These are phyloP conservation scores for Rutstroemia sp. DNA, from an alignment of 2,329 filamentous ascomycete species.

Conservation along the genomic window DNA sequence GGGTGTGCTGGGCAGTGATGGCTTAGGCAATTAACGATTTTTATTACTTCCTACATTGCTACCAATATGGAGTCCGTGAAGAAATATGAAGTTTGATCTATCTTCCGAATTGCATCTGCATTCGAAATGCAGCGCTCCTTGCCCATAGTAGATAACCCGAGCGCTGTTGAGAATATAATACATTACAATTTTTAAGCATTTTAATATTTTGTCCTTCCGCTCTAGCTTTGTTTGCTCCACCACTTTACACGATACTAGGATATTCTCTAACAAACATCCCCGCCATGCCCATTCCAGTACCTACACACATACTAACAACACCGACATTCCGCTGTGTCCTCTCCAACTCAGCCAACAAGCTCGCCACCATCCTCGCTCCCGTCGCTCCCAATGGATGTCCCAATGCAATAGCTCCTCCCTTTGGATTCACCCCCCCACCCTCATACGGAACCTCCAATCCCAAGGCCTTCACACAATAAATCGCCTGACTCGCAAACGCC, in stretches of 20 bases:
- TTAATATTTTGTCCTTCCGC: no score
- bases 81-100: no score
- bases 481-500: slow-evolving; percentile 59
- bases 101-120: no score
- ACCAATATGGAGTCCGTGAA: no score
- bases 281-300: slow-evolving; percentile 74
- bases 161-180: no score
- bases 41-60: no score
- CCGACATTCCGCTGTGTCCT: slow-evolving; percentile 65
- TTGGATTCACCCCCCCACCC: slow-evolving; percentile 72
- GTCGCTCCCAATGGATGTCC: slow-evolving; percentile 89
- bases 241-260: slow-evolving; percentile 33
- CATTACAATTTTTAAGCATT: no score
- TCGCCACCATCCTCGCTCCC: slow-evolving; percentile 68
- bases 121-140: no score
- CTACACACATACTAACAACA: slow-evolving; percentile 86
- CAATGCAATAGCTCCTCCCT: slow-evolving; percentile 89
- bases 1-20: no score
- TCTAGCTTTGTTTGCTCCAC: no score
- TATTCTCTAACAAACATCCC: slow-evolving; percentile 60
- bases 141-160: no score
- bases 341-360: slow-evolving; percentile 58
- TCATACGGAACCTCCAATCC: slow-evolving; percentile 57
- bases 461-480: slow-evolving; percentile 65
- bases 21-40: no score